phyloP scores from a whole-genome alignment of 2,329 filamentous ascomycete genomes.

The Cylindrodendrum hubeiense region DNA sequence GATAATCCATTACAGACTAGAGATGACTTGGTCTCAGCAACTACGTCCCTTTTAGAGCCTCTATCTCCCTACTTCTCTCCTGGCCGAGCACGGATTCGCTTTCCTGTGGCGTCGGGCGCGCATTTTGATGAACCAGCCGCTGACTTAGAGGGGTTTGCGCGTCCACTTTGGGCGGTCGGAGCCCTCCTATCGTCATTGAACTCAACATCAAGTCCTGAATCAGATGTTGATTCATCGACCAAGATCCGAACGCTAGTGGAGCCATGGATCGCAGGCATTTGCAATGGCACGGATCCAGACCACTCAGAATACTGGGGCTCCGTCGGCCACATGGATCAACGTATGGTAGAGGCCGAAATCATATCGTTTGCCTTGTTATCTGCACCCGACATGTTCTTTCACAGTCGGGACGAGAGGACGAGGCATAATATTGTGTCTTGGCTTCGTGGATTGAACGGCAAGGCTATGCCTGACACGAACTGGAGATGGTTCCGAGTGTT shows the following conservation, averaged over 20 bases:
- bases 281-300: conserved; percentile 49
- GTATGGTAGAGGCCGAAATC: conserved; percentile 68
- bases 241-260: conserved; percentile 27
- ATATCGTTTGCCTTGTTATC: conserved; percentile 61
- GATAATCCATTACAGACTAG: conserved; percentile 7
- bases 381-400: conserved; percentile 48
- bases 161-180: conserved; percentile 53
- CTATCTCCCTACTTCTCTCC: conserved; percentile 9
- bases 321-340: conserved; percentile 59
- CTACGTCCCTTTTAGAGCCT: conserved; percentile 8
- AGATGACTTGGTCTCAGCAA: conserved; percentile 9
- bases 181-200: conserved; percentile 54
- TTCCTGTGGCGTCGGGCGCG: conserved; percentile 53
- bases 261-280: conserved; percentile 49
- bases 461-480: conserved; percentile 61
- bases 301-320: conserved; percentile 61
- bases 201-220: conserved; percentile 42
- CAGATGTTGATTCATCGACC: not conserved
- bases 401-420: conserved; percentile 45
- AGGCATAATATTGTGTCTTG: conserved; percentile 53
- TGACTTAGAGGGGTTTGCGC: conserved; percentile 59
- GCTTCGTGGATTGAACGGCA: conserved; percentile 57
- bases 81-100: conserved; percentile 48
- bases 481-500: conserved; percentile 67
- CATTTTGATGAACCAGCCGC: conserved; percentile 60